These are phyloP conservation scores for Apostasia ramifera DNA, from an alignment of 106 monocot genomes.

Conservation along the genomic window DNA sequence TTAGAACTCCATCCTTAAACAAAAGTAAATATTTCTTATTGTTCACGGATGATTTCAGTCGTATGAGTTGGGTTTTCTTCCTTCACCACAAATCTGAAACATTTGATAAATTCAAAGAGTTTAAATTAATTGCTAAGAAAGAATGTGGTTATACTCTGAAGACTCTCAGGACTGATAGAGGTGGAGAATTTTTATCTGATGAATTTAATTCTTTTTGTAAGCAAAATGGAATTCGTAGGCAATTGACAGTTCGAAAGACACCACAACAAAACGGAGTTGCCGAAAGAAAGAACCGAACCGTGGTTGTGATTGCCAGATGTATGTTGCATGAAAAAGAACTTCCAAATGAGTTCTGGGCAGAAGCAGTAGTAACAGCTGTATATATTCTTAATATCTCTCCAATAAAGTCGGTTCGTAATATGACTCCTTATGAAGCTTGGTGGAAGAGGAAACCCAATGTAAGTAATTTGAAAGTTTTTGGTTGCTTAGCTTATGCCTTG, in stretches of 20 bases:
- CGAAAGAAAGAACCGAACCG: conserved; percentile 13
- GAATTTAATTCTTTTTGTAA: conserved; percentile 10
- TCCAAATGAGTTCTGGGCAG: conserved; percentile 18
- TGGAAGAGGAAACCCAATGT: too few species aligned
- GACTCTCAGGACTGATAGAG: conserved; percentile 4
- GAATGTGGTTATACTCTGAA: too few species aligned
- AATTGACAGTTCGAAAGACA: conserved; percentile 13
- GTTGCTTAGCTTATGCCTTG: too few species aligned
- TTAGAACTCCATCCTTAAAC: not conserved
- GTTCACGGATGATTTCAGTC: conserved; percentile 5
- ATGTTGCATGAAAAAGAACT: conserved; percentile 1
- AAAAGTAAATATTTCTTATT: conserved; percentile 8
- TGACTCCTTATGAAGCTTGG: too few species aligned
- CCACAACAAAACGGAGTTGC: conserved; percentile 30
- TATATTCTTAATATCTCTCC: too few species aligned
- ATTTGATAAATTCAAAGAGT: too few species aligned
- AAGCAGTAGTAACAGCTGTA: not conserved
- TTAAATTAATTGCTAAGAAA: too few species aligned
- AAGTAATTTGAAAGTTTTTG: too few species aligned
- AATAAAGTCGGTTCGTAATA: too few species aligned
- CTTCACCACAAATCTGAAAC: not conserved
- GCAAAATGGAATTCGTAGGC: conserved; percentile 3
- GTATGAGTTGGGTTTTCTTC: not conserved
- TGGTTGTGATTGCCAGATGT: conserved; percentile 11
- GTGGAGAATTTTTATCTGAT: conserved; percentile 10